A percentile compares a stretch with the other conserved stretches of the same genome.
These are phyloP conservation scores for Monosporozyma aerobia DNA, from an alignment of 805 yeast species.

Conservation along the genomic window DNA sequence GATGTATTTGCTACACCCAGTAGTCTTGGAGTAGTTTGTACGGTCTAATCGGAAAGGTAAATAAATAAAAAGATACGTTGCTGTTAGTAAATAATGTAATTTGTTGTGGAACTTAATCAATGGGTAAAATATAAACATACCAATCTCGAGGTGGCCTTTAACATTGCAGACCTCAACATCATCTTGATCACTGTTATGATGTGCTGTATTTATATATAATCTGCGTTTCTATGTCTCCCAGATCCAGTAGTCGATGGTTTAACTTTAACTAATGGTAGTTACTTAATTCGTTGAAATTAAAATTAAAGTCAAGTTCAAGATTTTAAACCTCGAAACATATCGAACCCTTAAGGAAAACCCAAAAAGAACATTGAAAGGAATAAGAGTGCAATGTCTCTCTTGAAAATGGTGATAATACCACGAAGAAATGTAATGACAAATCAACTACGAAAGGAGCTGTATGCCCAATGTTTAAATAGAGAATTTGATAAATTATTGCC, in stretches of 20 bases:
- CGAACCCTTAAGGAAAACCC: background rate
- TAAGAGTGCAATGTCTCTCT: background rate
- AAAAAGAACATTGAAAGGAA: background rate
- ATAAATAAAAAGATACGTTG: background rate
- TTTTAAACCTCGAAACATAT: background rate
- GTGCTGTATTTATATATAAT: background rate
- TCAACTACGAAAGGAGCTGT: conserved; percentile 9
- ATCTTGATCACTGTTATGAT: background rate
- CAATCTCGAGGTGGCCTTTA: conserved; percentile 22
- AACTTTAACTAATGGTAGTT: background rate
- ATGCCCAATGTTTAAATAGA: conserved; percentile 18
- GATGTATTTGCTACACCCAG: background rate
- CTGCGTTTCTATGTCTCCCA: background rate
- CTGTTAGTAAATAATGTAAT: background rate
- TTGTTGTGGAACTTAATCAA: background rate
- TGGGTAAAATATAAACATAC: conserved; percentile 16
- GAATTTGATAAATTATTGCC: conserved; percentile 16
- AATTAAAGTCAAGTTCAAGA: background rate
- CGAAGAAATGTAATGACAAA: conserved; percentile 8
- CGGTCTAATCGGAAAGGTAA: background rate
- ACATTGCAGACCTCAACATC: conserved; percentile 18
- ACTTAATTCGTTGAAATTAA: background rate
- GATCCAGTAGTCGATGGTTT: background rate
- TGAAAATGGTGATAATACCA: background rate
- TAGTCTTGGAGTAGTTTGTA: background rate